Conservation (phyloP, 306 rosid genomes). For the Inga oerstediana region DNA sequence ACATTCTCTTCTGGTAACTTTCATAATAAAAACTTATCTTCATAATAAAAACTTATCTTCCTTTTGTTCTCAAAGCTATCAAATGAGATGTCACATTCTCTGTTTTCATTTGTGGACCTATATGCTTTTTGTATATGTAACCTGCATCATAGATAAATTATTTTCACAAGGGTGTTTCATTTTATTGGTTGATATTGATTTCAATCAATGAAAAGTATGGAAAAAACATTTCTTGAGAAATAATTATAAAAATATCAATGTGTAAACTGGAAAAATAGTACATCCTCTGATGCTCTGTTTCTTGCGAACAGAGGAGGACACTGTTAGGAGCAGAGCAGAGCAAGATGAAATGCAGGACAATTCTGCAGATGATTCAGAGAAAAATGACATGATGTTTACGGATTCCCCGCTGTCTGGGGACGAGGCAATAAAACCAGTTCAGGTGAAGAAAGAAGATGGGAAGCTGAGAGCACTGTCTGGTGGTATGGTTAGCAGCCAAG, state of each 20-base stretch:
- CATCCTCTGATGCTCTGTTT: not conserved
- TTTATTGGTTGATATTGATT: not conserved
- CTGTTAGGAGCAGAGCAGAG: conserved; percentile 63
- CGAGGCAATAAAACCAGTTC: conserved; percentile 47
- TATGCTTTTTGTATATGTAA: not conserved
- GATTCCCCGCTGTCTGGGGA: conserved; percentile 54
- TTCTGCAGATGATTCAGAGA: conserved; percentile 57
- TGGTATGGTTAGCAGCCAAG: conserved; percentile 64
- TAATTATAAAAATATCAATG: not conserved
- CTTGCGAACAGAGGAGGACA: conserved; percentile 70
- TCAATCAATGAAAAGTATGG: not conserved
- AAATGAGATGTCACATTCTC: not conserved
- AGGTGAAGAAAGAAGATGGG: conserved; percentile 55
- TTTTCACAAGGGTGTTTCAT: not conserved
- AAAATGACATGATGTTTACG: conserved; percentile 47
- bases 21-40: conserved; percentile 24
- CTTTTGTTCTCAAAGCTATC: not conserved
- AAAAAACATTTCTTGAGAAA: not conserved
- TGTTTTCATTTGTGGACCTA: not conserved
- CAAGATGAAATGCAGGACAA: conserved; percentile 64
- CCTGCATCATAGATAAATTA: not conserved
- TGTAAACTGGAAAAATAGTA: too few species aligned
- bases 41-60: conserved; percentile 8
- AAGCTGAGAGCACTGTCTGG: conserved; percentile 66
- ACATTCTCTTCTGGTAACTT: conserved; percentile 71